These are phyloP conservation scores for Trichophyton simii DNA, from an alignment of 2,329 filamentous ascomycete species.

Conservation along the genomic window DNA sequence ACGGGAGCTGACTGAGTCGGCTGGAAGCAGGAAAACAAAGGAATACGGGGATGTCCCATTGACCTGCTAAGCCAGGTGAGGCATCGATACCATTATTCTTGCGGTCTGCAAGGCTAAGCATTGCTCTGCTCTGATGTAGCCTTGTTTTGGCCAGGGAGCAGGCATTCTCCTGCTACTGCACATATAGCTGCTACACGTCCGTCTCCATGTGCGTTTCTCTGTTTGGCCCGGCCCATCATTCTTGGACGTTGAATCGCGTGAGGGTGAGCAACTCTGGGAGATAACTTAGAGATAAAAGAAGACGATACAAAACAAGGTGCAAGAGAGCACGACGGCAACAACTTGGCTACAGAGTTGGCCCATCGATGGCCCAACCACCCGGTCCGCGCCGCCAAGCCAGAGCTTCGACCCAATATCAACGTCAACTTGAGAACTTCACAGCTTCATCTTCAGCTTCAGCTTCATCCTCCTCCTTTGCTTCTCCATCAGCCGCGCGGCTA, in stretches of 20 bases:
- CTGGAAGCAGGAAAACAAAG: neutral
- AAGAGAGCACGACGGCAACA: neutral
- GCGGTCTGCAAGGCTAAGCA: neutral
- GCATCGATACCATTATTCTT: neutral
- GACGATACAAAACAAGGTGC: neutral
- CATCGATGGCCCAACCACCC: constrained; percentile 6
- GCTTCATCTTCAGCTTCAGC: neutral
- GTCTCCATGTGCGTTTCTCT: neutral
- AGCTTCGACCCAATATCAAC: constrained; percentile 7
- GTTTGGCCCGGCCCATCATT: neutral
- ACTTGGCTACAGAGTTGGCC: neutral
- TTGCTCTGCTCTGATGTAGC: neutral
- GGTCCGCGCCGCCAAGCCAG: constrained; percentile 10
- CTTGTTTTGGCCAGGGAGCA: neutral
- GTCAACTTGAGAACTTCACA: neutral
- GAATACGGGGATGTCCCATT: neutral
- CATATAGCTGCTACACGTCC: neutral
- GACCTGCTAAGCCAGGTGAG: neutral
- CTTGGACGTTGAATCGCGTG: neutral
- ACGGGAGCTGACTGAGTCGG: neutral
- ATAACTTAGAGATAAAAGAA: too few species aligned
- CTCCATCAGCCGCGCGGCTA: neutral
- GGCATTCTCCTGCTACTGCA: neutral
- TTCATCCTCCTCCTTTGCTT: constrained; percentile 2
- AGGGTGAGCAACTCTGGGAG: too few species aligned